These are phyloP conservation scores for Taphrina flavorubra DNA, from an alignment of 1,139 yeast species.

Conservation along the genomic window DNA sequence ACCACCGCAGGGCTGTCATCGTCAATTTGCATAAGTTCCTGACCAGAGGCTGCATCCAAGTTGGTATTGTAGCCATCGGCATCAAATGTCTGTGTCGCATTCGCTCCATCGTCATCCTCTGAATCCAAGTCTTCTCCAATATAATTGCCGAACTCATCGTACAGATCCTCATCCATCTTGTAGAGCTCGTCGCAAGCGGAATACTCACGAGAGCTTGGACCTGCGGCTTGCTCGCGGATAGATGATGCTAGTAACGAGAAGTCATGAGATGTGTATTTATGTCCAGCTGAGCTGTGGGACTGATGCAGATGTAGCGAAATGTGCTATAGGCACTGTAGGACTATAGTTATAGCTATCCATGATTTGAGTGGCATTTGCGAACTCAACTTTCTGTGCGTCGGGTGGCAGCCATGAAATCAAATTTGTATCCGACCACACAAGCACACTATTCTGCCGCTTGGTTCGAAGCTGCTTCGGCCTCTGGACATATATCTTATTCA, in stretches of 20 bases:
- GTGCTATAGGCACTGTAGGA: too few relatives aligned
- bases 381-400: not conserved
- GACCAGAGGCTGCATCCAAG: conserved; percentile 29
- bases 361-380: too few relatives aligned
- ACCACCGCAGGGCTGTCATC: conserved; percentile 34
- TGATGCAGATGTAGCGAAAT: too few relatives aligned
- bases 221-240: not conserved
- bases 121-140: conserved; percentile 42
- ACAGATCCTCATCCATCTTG: conserved; percentile 44
- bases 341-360: too few relatives aligned
- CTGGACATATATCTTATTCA: too few relatives aligned
- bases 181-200: not conserved
- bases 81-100: not conserved
- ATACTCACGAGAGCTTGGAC: not conserved
- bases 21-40: conserved; percentile 31
- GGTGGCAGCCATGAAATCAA: not conserved
- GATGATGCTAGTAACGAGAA: too few relatives aligned
- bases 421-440: conserved; percentile 8
- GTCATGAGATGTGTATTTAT: too few relatives aligned
- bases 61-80: not conserved
- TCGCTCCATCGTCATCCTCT: conserved; percentile 26
- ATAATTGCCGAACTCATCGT: conserved; percentile 45
- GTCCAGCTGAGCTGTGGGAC: too few relatives aligned
- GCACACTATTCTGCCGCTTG: not conserved
- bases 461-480: not conserved